Base-by-base conservation (phyloP, 306 rosid genomes). In the Quercus alba region DNA sequence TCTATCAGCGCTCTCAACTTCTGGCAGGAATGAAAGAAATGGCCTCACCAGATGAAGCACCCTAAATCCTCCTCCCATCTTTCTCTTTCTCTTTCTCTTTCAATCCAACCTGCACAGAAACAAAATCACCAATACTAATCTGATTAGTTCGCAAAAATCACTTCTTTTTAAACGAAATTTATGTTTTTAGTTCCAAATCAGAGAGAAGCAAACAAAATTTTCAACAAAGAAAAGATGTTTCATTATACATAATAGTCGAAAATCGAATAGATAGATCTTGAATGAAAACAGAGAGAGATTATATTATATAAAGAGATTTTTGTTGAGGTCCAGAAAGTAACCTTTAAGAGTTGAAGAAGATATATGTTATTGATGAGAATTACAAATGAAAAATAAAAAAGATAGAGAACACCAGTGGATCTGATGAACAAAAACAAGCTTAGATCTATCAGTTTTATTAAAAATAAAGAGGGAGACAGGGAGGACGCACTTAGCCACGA, bases 21-120 rank as follows among this genome's bases (percentile, higher is more conserved):
- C 98, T 7, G 98, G 98, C 69, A 94, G 88, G 75, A 94, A 92
- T 2, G 98, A 86, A 11, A 94, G 97, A 81, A 94, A 94, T 5
- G 98, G 98, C 58, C 98, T 88, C 74, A 94, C 97, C 80, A 94
- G 72, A 88, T 94, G 98, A 78, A 94, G 98, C 13, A 94, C 98
- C 55, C 98, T 90, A 90, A 94, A 94, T 28, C 97, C 98, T 75
- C 97, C 97, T 57, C 98, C 98, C 98, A 94, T 94, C 70, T 84
- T 89, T 33, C 51, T 51, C 52, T 23, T 8, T 67, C 84, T 85
- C 86, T 57, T 62, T 67, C 84, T 85, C 86, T 57, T 62, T 68
- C 41, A 80, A 72, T 31, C 84, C 77, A 82, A 86, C 85, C 88
- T 81, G 88, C 82, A 84, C 72, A 77, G 10, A 38, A 38, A 38